Evolutionary conservation across 257 asterid species (phyloP), one percentile per base, ranked within the genome.

Genomic region (Perilla frutescens): DNA sequence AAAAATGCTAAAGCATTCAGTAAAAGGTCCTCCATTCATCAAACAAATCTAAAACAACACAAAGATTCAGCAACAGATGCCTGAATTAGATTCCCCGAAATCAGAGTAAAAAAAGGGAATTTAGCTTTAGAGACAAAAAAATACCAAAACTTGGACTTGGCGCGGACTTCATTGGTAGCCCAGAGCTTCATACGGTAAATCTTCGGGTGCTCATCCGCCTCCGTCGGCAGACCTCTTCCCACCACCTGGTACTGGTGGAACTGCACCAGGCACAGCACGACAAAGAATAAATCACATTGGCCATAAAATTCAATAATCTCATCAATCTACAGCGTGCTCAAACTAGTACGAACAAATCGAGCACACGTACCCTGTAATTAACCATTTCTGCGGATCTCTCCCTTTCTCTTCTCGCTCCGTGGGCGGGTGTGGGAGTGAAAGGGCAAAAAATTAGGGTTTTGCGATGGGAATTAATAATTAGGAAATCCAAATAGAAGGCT

Each of bases 231-330:
- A 68, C 84, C 92, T 75, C 92, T 85, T 8, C 92, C 92, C 58
- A 85, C 92, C 53, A 87, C 92, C 81, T 87, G 92, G 74, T 85
- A 87, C 70, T 87, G 92, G 64, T 85, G 92, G 62, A 83, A 87
- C 92, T 85, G 76, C 78, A 66, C 71, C 14, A 29, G 10, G 40
- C 12, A 66, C 63, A 67, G 29, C 62, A 20, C 15, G 45, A 15
- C 37, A n/a, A 44, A 29, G 43, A 56, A 56, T 34, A 8, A 81
- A 68, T 32, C 66, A 40, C 8, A 69, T 10, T 29, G 51, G 5
- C 49, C 60, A n/a, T 15, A 29, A 76, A 69, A 41, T n/a, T 2
- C 31, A 20, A 20, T 53, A 11, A 8, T 37, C 29, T 37, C 63
- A 48, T 26, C 57, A 75, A 41, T 43, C 8, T 9, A 26, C 59